Evolutionary conservation across 2,329 filamentous ascomycete species (phyloP).

Genomic region (Penicillium sp.): DNA sequence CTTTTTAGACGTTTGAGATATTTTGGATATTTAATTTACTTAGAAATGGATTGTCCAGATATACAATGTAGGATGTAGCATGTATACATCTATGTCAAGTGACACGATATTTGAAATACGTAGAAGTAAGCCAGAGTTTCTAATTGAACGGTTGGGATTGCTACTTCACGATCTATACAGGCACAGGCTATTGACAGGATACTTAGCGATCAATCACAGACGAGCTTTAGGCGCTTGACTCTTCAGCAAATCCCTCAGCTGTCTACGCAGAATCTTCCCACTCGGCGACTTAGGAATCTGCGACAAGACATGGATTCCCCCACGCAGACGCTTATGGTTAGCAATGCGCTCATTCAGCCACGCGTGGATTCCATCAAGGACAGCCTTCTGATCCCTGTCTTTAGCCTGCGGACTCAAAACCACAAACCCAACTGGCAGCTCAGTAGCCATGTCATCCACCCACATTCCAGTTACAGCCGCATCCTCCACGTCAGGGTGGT

Average conservation of each 20-base stretch:
- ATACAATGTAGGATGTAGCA: background rate
- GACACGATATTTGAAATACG: background rate
- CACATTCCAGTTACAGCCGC: constrained; percentile 17
- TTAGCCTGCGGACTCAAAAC: constrained; percentile 11
- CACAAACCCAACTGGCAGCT: constrained; percentile 18
- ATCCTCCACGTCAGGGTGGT: constrained; percentile 18
- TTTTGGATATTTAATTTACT: background rate
- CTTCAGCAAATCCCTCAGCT: constrained; percentile 19
- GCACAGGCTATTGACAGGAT: background rate
- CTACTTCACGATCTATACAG: background rate
- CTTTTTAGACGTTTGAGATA: background rate
- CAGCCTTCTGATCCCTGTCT: constrained; percentile 4
- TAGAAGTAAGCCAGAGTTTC: background rate
- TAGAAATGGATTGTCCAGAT: background rate
- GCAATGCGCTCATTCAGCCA: constrained; percentile 24
- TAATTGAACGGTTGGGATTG: background rate
- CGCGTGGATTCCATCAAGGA: constrained; percentile 9
- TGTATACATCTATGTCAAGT: background rate
- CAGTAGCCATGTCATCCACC: constrained; percentile 17
- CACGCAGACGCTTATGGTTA: constrained; percentile 28
- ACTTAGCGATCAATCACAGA: constrained; percentile 1
- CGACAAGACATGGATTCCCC: constrained; percentile 27
- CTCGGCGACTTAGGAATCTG: constrained; percentile 28
- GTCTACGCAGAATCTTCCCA: constrained; percentile 27
- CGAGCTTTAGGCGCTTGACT: constrained; percentile 15